phyloP scores from a whole-genome alignment of 1,284 basidiomycete species.

The Ustilago shanxiensis region DNA sequence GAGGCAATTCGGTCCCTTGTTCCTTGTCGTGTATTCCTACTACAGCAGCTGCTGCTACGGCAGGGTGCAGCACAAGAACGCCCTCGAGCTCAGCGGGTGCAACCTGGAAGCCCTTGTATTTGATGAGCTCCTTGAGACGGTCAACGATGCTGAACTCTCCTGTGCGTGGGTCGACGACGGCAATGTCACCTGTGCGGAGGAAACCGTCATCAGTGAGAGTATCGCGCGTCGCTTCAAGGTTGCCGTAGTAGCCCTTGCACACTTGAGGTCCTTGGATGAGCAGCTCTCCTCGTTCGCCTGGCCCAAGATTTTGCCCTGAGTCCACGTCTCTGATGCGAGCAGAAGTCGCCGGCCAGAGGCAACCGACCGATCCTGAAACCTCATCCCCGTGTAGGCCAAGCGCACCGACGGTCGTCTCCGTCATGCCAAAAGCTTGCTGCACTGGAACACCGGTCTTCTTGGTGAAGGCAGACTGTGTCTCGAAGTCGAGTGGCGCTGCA shows the following conservation, averaged over 20 bases:
- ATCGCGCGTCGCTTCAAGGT: conserved; percentile 73
- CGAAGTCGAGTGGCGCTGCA: conserved; percentile 46
- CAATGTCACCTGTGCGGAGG: conserved; percentile 65
- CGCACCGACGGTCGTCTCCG: conserved; percentile 49
- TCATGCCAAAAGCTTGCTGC: conserved; percentile 52
- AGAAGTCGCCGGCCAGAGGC: conserved; percentile 29
- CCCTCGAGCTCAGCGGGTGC: conserved; percentile 63
- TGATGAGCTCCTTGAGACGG: conserved; percentile 65
- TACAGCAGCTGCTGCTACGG: conserved; percentile 58
- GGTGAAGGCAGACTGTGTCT: conserved; percentile 28
- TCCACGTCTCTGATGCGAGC: conserved; percentile 43
- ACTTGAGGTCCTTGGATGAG: conserved; percentile 43
- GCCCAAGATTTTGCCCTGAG: conserved; percentile 33
- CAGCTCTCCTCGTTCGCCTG: conserved; percentile 49
- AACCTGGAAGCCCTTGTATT: conserved; percentile 66
- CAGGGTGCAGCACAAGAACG: conserved; percentile 42
- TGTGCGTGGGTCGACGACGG: conserved; percentile 38
- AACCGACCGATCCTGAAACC: conserved; percentile 31
- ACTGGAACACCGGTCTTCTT: conserved; percentile 36
- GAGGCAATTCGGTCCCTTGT: conserved; percentile 51
- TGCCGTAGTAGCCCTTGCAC: conserved; percentile 48
- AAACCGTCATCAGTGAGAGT: conserved; percentile 75
- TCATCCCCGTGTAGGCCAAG: conserved; percentile 27
- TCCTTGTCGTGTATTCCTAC: conserved; percentile 52
- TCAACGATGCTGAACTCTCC: conserved; percentile 61